Percentiles rank a stretch among this genome's conserved stretches.
Conservation (phyloP, 805 yeast genomes). For the Starmerella cellae region DNA sequence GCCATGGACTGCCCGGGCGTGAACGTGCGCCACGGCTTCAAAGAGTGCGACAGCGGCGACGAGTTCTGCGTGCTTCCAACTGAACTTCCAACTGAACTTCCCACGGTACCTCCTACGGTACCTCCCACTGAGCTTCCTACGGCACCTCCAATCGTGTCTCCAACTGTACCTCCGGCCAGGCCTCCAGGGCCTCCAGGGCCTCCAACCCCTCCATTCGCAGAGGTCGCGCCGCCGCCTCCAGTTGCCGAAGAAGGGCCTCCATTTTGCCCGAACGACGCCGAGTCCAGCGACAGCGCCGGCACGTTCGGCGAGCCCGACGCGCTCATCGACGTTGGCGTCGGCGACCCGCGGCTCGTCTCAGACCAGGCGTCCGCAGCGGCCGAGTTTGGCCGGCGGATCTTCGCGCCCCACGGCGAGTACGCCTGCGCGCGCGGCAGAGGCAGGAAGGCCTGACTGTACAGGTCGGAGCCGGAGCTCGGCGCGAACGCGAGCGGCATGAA, state of each 20-base stretch:
- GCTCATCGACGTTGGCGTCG: conserved; percentile 3
- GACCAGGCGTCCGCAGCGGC: conserved; percentile 19
- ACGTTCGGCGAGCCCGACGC: conserved; percentile 4
- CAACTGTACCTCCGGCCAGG: neutral
- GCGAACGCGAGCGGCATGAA: conserved; percentile 9
- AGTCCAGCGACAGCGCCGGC: conserved; percentile 5
- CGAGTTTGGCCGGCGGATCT: conserved; percentile 14
- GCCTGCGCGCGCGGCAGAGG: conserved; percentile 12
- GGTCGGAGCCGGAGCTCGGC: conserved; percentile 12
- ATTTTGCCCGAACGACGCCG: too few relatives aligned
- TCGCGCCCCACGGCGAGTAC: conserved; percentile 18
- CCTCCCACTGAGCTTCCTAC: neutral
- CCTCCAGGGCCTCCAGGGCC: neutral
- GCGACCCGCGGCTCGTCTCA: conserved; percentile 9
- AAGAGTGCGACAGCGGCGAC: conserved; percentile 12
- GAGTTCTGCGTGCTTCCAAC: conserved; percentile 1
- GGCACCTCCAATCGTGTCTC: neutral
- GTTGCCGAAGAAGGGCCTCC: too few relatives aligned
- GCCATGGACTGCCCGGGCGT: conserved; percentile 6
- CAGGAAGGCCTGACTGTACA: conserved; percentile 21
- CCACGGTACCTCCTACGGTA: too few relatives aligned
- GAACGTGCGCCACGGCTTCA: conserved; percentile 17
- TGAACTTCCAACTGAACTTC: neutral
- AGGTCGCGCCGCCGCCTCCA: neutral
- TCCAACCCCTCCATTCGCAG: neutral